Percentiles rank a stretch among this genome's conserved stretches.
Evolutionary conservation across 1,284 basidiomycete genomes (phyloP).

Genomic region (Cutaneotrichosporon sp.): DNA sequence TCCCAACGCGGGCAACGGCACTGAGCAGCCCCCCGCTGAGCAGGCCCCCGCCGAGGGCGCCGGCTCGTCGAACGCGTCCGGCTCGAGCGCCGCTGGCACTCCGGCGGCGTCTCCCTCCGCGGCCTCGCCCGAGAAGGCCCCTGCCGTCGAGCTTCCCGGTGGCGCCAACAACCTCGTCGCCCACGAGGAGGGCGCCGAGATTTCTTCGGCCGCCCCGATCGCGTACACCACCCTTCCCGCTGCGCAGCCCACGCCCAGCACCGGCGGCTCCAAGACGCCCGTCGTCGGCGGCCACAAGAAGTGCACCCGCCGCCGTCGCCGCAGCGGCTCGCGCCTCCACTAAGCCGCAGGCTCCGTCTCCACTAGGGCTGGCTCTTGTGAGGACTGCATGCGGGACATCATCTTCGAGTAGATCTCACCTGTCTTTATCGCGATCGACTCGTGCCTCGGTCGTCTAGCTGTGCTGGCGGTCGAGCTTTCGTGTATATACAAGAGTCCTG

Average conservation of each 20-base stretch:
- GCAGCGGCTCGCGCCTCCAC: neutral
- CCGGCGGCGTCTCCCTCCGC: neutral
- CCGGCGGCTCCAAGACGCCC: neutral
- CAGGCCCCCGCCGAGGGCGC: neutral
- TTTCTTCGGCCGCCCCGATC: neutral
- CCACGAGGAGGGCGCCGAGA: neutral
- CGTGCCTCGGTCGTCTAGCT: neutral
- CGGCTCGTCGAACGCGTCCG: neutral
- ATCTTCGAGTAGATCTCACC: constrained; percentile 4
- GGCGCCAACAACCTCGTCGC: constrained; percentile 5
- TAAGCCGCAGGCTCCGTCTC: neutral
- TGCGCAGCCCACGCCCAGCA: neutral
- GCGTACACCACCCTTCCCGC: neutral
- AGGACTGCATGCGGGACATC: neutral
- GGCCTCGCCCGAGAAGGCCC: neutral
- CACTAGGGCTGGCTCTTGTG: neutral
- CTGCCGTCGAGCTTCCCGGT: neutral
- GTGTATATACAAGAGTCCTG: neutral
- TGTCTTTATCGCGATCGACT: neutral
- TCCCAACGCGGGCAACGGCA: neutral
- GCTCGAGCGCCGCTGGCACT: neutral
- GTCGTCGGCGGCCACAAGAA: constrained; percentile 6
- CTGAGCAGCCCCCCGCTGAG: neutral
- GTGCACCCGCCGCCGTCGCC: constrained; percentile 5
- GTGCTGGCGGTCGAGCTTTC: neutral